Percentiles rank a stretch among this genome's conserved stretches.
phyloP scores from a whole-genome alignment of 345 rosid genomes.

The Theobroma cacao region DNA sequence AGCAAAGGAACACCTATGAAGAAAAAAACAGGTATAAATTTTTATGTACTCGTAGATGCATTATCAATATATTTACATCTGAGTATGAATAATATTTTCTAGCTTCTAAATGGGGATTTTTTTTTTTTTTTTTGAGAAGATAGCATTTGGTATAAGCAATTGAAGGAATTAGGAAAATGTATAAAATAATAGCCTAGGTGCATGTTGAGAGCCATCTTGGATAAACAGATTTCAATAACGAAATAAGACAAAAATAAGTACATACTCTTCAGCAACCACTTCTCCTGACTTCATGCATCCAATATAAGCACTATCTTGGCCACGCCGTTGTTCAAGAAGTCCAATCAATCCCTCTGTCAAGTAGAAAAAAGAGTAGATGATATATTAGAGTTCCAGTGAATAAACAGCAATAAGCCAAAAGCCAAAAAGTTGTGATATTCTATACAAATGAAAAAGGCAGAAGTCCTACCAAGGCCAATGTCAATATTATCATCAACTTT shows the following conservation, averaged over 20 bases:
- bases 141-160: background rate
- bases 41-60: background rate
- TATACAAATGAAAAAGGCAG: constrained; percentile 16
- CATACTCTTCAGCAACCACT: constrained; percentile 71
- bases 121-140: background rate
- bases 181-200: background rate
- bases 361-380: constrained; percentile 16
- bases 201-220: background rate
- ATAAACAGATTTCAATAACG: background rate
- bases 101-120: background rate
- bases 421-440: background rate
- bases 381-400: constrained; percentile 1
- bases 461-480: constrained; percentile 75
- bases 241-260: constrained; percentile 18
- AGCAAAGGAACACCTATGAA: background rate
- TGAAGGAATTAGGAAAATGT: background rate
- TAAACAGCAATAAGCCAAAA: constrained; percentile 9
- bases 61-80: background rate
- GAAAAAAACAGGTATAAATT: background rate
- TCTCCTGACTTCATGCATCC: constrained; percentile 99
- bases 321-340: constrained; percentile 64
- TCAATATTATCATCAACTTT: constrained; percentile 81
- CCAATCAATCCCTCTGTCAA: constrained; percentile 74
- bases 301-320: constrained; percentile 72
- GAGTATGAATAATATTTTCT: background rate